Percentiles rank a stretch among this genome's conserved stretches.
Evolutionary conservation across 2,329 filamentous ascomycete species (phyloP).

Genomic region (Ceratocystis harringtonii): DNA sequence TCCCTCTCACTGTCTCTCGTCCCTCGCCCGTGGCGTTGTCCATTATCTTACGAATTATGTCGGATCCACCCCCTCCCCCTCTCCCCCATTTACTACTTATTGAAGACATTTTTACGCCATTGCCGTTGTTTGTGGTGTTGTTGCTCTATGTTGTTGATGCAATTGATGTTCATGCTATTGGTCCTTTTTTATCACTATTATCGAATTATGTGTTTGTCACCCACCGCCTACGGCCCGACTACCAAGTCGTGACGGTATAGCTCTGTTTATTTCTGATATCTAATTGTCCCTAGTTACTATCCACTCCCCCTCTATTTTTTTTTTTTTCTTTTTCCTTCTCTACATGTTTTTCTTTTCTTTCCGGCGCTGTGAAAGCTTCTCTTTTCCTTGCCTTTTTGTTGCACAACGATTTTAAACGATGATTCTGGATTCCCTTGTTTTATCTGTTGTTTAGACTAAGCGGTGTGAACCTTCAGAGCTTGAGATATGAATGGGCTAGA

Average conservation of each 20-base stretch:
- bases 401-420: not conserved
- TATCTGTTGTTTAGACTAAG: too few relatives aligned
- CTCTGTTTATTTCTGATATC: not conserved
- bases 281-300: too few relatives aligned
- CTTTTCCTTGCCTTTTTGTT: too few relatives aligned
- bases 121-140: not conserved
- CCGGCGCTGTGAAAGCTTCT: not conserved
- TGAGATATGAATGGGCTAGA: too few relatives aligned
- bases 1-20: not conserved
- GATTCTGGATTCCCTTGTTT: not conserved
- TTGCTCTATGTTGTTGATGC: not conserved
- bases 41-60: conserved; percentile 17
- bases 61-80: conserved; percentile 1
- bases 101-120: not conserved
- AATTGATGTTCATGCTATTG: not conserved
- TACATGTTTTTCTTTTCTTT: not conserved
- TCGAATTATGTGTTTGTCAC: too few relatives aligned
- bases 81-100: not conserved
- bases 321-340: not conserved
- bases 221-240: too few relatives aligned
- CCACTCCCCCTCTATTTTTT: not conserved
- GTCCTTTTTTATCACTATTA: not conserved
- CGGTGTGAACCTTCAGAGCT: too few relatives aligned
- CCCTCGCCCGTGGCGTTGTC: not conserved
- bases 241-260: not conserved